Evolutionary conservation across 2,329 filamentous ascomycete genomes (phyloP).

Genomic region (Colletotrichum musae): DNA sequence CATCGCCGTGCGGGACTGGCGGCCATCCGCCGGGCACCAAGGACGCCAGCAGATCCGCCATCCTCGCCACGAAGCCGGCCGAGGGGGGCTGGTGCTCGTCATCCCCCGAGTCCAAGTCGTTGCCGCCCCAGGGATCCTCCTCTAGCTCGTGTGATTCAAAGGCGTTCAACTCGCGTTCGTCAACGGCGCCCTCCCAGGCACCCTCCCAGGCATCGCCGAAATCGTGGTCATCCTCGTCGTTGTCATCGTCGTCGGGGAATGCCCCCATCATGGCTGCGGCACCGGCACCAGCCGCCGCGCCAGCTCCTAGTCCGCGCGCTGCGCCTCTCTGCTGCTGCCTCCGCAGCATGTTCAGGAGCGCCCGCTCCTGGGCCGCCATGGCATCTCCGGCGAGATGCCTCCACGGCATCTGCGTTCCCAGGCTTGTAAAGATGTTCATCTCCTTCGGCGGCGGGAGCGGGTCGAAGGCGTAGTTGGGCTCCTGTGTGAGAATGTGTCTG

Average conservation of each 20-base stretch:
- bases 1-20: background rate
- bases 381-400: constrained; percentile 41
- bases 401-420: constrained; percentile 61
- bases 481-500: constrained; percentile 71
- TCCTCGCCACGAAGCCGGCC: constrained; percentile 29
- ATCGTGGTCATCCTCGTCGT: constrained; percentile 17
- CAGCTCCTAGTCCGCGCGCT: background rate
- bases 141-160: too few species aligned
- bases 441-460: constrained; percentile 79
- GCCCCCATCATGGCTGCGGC: constrained; percentile 22
- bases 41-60: constrained; percentile 29
- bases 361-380: constrained; percentile 25
- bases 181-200: constrained; percentile 37
- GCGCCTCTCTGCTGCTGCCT: constrained; percentile 27
- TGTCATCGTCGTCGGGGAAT: constrained; percentile 40
- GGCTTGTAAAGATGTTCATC: constrained; percentile 66
- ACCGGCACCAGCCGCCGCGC: constrained; percentile 24
- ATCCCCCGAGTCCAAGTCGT: too few species aligned
- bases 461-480: constrained; percentile 83
- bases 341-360: constrained; percentile 25
- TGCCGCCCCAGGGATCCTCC: too few species aligned
- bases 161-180: constrained; percentile 25
- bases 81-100: constrained; percentile 11
- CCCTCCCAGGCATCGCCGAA: constrained; percentile 37
- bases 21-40: constrained; percentile 34